Percentiles rank a stretch among this genome's conserved stretches.
These are phyloP conservation scores for Penicillium canescens DNA, from an alignment of 495 filamentous ascomycete genomes.

Conservation along the genomic window DNA sequence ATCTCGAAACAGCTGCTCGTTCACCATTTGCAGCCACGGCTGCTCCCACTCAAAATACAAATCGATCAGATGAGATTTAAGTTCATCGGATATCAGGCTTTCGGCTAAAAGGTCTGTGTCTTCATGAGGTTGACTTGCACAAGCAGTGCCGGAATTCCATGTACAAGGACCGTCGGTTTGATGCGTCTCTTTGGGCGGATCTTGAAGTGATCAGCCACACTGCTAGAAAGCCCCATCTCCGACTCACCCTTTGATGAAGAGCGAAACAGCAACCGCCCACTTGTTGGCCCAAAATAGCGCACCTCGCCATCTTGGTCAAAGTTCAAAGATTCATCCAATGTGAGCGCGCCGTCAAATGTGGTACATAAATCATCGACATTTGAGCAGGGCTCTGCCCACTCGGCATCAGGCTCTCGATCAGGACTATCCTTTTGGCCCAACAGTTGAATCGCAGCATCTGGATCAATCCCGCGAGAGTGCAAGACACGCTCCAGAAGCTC, in stretches of 20 bases:
- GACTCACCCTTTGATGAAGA: slow-evolving; percentile 14
- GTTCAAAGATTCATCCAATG: slow-evolving; percentile 30
- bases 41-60: slow-evolving; percentile 85
- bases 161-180: slow-evolving; percentile 11
- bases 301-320: slow-evolving; percentile 33
- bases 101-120: neutral
- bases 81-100: slow-evolving; percentile 14
- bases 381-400: slow-evolving; percentile 1
- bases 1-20: slow-evolving; percentile 68
- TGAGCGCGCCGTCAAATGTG: slow-evolving; percentile 28
- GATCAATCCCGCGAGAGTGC: slow-evolving; percentile 22
- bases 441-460: slow-evolving; percentile 21
- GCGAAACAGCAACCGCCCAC: slow-evolving; percentile 26
- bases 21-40: slow-evolving; percentile 69
- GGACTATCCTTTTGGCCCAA: slow-evolving; percentile 10
- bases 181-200: slow-evolving; percentile 11
- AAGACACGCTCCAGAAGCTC: slow-evolving; percentile 25
- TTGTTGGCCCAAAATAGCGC: slow-evolving; percentile 32
- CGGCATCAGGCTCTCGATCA: neutral
- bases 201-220: slow-evolving; percentile 11
- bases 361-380: slow-evolving; percentile 24
- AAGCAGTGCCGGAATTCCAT: neutral
- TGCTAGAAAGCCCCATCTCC: neutral
- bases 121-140: neutral
- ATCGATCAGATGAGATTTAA: slow-evolving; percentile 24